Conservation (phyloP, 371 early-diverging fungal genomes). For the Mucor racemosus region DNA sequence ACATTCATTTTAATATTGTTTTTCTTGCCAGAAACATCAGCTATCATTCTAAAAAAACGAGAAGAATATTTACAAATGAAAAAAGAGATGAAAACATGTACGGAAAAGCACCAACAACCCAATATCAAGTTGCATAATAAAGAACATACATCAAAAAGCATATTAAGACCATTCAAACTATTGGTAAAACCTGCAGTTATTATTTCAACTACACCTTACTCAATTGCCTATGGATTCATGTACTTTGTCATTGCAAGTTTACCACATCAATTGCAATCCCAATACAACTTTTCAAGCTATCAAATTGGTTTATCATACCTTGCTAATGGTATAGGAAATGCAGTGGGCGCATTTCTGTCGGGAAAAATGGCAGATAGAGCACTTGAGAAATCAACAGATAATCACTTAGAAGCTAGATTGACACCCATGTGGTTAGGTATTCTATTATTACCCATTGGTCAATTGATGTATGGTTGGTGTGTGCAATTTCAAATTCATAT, state of each 20-base stretch:
- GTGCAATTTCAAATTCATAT: constrained; percentile 32
- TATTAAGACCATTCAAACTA: constrained; percentile 47
- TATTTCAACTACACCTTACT: constrained; percentile 53
- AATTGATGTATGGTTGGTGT: constrained; percentile 56
- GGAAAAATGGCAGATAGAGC: constrained; percentile 47
- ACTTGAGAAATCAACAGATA: constrained; percentile 6
- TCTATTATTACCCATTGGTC: constrained; percentile 38
- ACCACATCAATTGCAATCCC: constrained; percentile 33
- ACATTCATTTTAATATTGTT: constrained; percentile 63
- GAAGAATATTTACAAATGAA: neutral
- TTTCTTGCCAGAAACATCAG: constrained; percentile 69
- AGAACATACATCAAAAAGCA: constrained; percentile 33
- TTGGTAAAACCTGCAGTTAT: constrained; percentile 52
- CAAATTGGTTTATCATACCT: constrained; percentile 51
- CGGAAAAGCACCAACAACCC: neutral
- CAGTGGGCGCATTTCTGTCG: constrained; percentile 47
- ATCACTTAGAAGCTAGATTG: constrained; percentile 34
- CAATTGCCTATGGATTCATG: constrained; percentile 59
- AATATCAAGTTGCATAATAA: neutral
- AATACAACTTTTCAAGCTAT: constrained; percentile 40
- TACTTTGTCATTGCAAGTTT: constrained; percentile 51
- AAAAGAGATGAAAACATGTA: neutral
- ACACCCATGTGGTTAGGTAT: constrained; percentile 50
- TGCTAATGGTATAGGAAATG: constrained; percentile 53
- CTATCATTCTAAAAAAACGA: constrained; percentile 25